Base-by-base conservation (phyloP, 2,329 filamentous ascomycete species). In the Juglanconis oblonga region DNA sequence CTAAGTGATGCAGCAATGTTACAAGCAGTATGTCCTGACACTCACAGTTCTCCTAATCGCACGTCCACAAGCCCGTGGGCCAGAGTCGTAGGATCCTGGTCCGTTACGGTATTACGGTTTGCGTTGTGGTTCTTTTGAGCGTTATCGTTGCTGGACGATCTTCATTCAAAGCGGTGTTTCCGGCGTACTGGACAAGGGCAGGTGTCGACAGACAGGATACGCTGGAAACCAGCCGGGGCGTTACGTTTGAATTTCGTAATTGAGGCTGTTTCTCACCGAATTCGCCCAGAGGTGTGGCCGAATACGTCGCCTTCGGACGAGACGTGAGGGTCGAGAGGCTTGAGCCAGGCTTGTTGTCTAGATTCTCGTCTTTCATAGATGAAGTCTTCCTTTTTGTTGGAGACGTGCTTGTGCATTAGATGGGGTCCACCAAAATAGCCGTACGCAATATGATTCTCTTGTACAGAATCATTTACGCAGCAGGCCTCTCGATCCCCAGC, bases 401-500 rank as follows among this genome's bases (percentile, higher is more conserved):
- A 45, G 33, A 57, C 29, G 36, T 29, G 9, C 48, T 45, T 24
- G 51, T 24, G 42, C 11, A 24, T 48, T 32, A 35, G 29, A 24
- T 11, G 35, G 50, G 24, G 33, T n/a, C 13, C 17, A 17, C 13
- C 9, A 29, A 47, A 45, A 17, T 10, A 35, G 24, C 29, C 38
- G n/a, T 33, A 35, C 35, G 38, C 14, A 11, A n/a, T 38, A 13
- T 29, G 14, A 52, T 52, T 38, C 38, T 14, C 33, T 24, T 32
- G 14, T 38, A 42, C 38, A 14, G n/a, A 14, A 42, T 42, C 38
- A 42, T 45, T 9, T 40, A 58, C 40, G 17, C 36, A 17, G 55
- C 38, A 35, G 53, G 48, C 55, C 36, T 58, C 55, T 74, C 67
- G 56, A 87, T 74, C 0, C 77, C 81, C 47, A 88, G 69, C 53